Conservation (phyloP, 2,329 filamentous ascomycete genomes). For the Lanzia echinophila region DNA sequence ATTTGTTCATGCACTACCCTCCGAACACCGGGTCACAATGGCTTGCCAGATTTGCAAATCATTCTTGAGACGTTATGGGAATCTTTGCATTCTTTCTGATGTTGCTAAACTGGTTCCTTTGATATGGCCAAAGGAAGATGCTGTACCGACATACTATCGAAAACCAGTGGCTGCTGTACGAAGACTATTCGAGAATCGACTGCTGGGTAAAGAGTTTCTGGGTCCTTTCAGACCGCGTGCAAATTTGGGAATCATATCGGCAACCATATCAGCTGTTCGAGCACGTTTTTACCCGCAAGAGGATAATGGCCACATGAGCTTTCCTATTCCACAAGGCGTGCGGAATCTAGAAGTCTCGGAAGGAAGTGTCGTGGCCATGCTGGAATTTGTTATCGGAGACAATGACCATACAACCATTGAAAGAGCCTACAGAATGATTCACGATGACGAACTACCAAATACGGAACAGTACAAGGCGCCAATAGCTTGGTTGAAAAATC, state of each 20-base stretch:
- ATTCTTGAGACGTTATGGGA: neutral
- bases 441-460: neutral
- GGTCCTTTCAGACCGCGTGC: neutral
- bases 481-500: conserved; percentile 4
- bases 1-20: neutral
- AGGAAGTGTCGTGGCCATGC: neutral
- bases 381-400: neutral
- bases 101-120: neutral
- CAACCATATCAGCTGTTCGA: neutral
- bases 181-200: conserved; percentile 1
- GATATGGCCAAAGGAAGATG: conserved; percentile 1
- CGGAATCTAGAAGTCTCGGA: neutral
- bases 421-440: neutral
- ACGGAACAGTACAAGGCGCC: neutral
- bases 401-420: neutral
- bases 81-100: neutral
- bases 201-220: neutral
- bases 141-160: neutral
- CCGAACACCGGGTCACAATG: neutral
- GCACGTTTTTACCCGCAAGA: neutral
- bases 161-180: neutral
- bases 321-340: neutral
- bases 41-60: conserved; percentile 2
- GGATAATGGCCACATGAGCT: neutral
- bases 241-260: neutral